Conservation (phyloP, 2,329 filamentous ascomycete species). For the Calonectria leucothoes region DNA sequence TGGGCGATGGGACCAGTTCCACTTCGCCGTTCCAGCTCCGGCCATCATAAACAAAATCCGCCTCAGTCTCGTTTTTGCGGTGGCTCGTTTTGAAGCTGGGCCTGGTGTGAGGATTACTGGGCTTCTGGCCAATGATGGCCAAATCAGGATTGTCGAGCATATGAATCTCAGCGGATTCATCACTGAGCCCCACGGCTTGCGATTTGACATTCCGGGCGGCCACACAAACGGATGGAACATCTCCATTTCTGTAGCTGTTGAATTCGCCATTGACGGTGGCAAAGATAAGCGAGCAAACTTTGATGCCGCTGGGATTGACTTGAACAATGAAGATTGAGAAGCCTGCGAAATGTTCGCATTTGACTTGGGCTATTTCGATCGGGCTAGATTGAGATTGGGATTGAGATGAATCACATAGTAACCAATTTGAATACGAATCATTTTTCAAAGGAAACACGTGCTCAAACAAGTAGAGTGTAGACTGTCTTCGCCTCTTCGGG, state of each 20-base stretch:
- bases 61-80: neutral
- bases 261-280: neutral
- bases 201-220: too few species aligned
- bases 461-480: neutral
- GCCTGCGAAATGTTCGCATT: neutral
- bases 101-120: neutral
- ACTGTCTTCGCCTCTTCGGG: neutral
- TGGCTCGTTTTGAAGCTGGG: neutral
- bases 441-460: neutral
- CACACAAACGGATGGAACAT: neutral
- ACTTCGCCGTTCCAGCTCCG: neutral
- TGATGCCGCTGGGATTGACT: neutral
- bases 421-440: too few species aligned
- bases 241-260: neutral
- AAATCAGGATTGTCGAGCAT: neutral
- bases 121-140: neutral
- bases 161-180: neutral
- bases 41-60: neutral
- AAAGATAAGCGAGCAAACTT: neutral
- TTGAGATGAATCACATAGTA: too few species aligned
- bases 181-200: too few species aligned
- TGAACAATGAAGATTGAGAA: neutral
- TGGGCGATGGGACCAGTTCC: neutral
- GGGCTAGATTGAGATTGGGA: too few species aligned
- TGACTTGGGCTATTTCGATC: neutral